phyloP scores from a whole-genome alignment of 1,284 basidiomycete species.

The Papiliotrema fonsecae region DNA sequence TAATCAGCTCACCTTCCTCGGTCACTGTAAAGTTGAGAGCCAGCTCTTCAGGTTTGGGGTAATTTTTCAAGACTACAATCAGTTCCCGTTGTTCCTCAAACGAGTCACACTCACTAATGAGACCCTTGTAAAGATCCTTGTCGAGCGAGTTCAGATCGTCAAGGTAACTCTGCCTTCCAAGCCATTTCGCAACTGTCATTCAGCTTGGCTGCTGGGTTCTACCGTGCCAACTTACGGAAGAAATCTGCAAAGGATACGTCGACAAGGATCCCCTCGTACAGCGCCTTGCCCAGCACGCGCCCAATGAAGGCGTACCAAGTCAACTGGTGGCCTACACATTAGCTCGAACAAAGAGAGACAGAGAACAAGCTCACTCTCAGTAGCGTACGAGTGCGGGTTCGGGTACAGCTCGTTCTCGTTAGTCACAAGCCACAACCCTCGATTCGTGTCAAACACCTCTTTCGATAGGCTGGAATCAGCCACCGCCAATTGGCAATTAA shows the following conservation, averaged over 20 bases:
- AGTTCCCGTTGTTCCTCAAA: not conserved
- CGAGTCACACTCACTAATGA: constrained; percentile 48
- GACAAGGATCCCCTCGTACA: constrained; percentile 96
- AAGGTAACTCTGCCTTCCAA: constrained; percentile 78
- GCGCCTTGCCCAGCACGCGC: constrained; percentile 85
- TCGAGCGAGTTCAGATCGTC: constrained; percentile 91
- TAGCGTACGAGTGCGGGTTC: constrained; percentile 83
- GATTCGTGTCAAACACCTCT: constrained; percentile 90
- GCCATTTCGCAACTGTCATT: constrained; percentile 60
- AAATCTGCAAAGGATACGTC: constrained; percentile 94
- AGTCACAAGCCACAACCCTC: constrained; percentile 88
- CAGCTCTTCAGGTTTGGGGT: constrained; percentile 83
- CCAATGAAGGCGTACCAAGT: constrained; percentile 95
- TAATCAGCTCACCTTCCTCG: constrained; percentile 62
- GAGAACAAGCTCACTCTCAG: constrained; percentile 57
- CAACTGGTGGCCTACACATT: constrained; percentile 63
- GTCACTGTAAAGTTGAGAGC: constrained; percentile 86
- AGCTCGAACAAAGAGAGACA: no score
- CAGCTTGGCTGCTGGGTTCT: not conserved
- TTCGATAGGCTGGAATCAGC: constrained; percentile 63
- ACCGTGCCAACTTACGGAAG: constrained; percentile 56
- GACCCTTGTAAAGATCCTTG: constrained; percentile 83
- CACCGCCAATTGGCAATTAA: not conserved
- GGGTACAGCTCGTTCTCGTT: constrained; percentile 91
- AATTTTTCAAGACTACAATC: constrained; percentile 74